phyloP scores from a whole-genome alignment of 2,329 filamentous ascomycete genomes.

The Raffaelea arxii region DNA sequence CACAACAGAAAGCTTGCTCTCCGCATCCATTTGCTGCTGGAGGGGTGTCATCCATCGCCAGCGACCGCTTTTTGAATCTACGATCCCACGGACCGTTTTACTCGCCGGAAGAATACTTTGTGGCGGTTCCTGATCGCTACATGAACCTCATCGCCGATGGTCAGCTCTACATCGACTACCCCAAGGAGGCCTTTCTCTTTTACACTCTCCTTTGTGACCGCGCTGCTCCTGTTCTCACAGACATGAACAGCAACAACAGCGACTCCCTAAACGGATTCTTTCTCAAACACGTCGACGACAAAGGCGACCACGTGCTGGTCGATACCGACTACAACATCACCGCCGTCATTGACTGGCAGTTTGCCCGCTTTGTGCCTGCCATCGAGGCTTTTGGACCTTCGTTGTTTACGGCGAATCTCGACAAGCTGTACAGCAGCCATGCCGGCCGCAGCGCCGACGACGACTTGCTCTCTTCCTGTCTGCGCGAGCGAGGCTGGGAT shows the following conservation, averaged over 20 bases:
- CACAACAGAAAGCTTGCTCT: background rate
- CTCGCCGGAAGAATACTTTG: background rate
- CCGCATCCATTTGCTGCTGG: background rate
- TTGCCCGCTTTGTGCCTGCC: background rate
- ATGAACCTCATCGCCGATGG: conserved; percentile 6
- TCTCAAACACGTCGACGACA: conserved; percentile 4
- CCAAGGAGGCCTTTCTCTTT: background rate
- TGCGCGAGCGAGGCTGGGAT: background rate
- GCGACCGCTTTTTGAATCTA: conserved; percentile 1
- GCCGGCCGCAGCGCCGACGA: background rate
- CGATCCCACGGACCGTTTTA: background rate
- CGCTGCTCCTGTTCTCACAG: background rate
- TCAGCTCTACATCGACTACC: background rate
- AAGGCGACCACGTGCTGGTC: conserved; percentile 1
- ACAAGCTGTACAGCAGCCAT: background rate
- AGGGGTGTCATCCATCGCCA: background rate
- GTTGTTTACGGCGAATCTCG: background rate
- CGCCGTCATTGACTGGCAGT: background rate
- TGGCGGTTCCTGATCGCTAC: conserved; percentile 1
- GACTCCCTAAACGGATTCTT: background rate
- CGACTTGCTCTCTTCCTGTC: background rate
- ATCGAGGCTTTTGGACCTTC: background rate
- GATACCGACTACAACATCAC: conserved; percentile 1
- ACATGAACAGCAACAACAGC: background rate
- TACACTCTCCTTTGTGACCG: background rate